A percentile compares a stretch with the other conserved stretches of the same genome.
These are phyloP conservation scores for Farysia itapuensis DNA, from an alignment of 1,284 basidiomycete species.

Conservation along the genomic window DNA sequence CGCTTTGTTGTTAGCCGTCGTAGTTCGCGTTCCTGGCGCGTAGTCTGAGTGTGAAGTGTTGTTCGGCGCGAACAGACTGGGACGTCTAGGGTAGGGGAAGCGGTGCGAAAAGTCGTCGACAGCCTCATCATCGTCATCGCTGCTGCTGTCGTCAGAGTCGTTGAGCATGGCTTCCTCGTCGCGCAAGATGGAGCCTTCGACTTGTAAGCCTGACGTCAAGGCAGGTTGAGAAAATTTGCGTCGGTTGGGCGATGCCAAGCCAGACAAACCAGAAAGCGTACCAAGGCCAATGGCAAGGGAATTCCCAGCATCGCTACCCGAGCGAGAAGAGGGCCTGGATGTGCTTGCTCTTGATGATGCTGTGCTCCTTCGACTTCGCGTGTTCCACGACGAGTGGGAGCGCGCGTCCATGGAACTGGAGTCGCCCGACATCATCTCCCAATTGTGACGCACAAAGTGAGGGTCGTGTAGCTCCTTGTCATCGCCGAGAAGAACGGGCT, in stretches of 20 bases:
- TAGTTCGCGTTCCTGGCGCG: too few relatives aligned
- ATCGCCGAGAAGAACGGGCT: conserved; percentile 14
- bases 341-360: conserved; percentile 15
- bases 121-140: conserved; percentile 1
- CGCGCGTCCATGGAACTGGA: conserved; percentile 7
- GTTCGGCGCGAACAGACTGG: background rate
- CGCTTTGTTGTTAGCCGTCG: too few relatives aligned
- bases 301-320: conserved; percentile 19
- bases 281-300: conserved; percentile 11
- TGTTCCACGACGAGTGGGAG: conserved; percentile 3
- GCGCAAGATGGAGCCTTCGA: conserved; percentile 28
- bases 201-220: conserved; percentile 13
- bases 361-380: conserved; percentile 14
- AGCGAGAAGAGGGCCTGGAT: conserved; percentile 24
- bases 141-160: conserved; percentile 8
- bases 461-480: conserved; percentile 37
- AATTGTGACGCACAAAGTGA: conserved; percentile 28
- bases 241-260: conserved; percentile 11
- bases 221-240: conserved; percentile 1
- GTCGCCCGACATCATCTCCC: conserved; percentile 35
- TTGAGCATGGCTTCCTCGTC: conserved; percentile 5
- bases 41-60: too few relatives aligned
- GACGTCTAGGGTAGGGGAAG: background rate
- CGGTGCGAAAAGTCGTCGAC: background rate
- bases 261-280: conserved; percentile 19